phyloP scores from a whole-genome alignment of 2,329 filamentous ascomycete species.

The Aspergillus brunneoviolaceus region DNA sequence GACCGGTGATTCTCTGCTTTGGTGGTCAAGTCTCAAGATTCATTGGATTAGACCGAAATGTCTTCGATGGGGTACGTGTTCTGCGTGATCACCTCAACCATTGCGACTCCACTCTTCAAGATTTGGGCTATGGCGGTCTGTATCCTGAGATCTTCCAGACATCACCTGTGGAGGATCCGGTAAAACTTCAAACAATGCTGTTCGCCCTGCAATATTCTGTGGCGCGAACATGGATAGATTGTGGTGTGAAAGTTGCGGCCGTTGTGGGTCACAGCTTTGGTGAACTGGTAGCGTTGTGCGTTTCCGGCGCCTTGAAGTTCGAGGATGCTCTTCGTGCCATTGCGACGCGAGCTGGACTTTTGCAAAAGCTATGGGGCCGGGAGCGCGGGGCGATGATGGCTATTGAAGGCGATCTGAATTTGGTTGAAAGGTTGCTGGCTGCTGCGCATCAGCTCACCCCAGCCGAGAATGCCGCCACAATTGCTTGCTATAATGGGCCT shows the following conservation, averaged over 20 bases:
- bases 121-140: constrained; percentile 33
- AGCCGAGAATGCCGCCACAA: background rate
- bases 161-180: constrained; percentile 17
- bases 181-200: constrained; percentile 36
- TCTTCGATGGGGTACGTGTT: constrained; percentile 30
- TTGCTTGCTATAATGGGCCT: background rate
- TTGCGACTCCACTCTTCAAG: background rate
- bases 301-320: no score
- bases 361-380: no score
- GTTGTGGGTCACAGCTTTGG: no score
- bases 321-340: no score
- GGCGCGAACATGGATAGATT: constrained; percentile 41
- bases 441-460: no score
- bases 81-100: constrained; percentile 32
- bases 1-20: constrained; percentile 39
- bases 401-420: no score
- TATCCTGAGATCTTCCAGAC: constrained; percentile 33
- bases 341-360: no score
- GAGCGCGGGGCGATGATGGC: no score
- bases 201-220: constrained; percentile 43
- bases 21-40: constrained; percentile 40
- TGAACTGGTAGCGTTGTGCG: no score
- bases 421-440: no score
- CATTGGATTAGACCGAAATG: constrained; percentile 25
- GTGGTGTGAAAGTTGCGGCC: constrained; percentile 19